Conservation (phyloP, 169 alveolate species). For the Theileria luwenshuni region DNA sequence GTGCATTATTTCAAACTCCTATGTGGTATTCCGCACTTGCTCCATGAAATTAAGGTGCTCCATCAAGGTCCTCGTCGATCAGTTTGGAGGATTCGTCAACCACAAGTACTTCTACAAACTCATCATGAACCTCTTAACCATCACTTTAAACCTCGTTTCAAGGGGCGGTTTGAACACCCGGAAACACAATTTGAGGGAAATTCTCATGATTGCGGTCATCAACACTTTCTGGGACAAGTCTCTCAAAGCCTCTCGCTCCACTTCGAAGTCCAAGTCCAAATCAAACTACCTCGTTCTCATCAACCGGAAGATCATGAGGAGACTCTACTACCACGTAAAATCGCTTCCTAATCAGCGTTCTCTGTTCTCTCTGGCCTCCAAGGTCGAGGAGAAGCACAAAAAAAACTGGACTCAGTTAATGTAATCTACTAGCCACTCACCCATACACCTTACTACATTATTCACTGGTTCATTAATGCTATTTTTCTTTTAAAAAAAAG, state of each 20-base stretch:
- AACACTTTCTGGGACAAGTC: conserved; percentile 21
- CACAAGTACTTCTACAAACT: conserved; percentile 33
- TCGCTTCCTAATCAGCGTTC: not conserved
- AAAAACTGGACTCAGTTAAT: conserved; percentile 25
- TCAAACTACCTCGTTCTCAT: not conserved
- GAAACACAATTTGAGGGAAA: not conserved
- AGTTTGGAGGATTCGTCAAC: conserved; percentile 67
- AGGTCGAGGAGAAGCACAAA: conserved; percentile 25
- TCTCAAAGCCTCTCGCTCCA: not conserved
- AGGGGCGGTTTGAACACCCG: conserved; percentile 38
- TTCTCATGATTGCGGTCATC: conserved; percentile 50
- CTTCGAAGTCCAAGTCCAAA: not conserved
- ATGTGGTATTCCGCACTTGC: conserved; percentile 47
- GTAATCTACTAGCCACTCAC: not conserved
- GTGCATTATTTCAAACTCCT: conserved; percentile 53
- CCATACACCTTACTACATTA: no score
- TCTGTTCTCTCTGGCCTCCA: not conserved
- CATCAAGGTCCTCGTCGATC: conserved; percentile 14
- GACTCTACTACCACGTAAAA: not conserved
- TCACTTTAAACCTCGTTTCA: conserved; percentile 29
- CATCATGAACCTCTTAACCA: conserved; percentile 33
- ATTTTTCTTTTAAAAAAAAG: no score
- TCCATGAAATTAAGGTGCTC: conserved; percentile 40
- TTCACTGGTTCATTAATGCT: no score
- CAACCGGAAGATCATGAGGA: not conserved